phyloP scores from a whole-genome alignment of 164 flowering plant species.

The Vitis rotundifolia region DNA sequence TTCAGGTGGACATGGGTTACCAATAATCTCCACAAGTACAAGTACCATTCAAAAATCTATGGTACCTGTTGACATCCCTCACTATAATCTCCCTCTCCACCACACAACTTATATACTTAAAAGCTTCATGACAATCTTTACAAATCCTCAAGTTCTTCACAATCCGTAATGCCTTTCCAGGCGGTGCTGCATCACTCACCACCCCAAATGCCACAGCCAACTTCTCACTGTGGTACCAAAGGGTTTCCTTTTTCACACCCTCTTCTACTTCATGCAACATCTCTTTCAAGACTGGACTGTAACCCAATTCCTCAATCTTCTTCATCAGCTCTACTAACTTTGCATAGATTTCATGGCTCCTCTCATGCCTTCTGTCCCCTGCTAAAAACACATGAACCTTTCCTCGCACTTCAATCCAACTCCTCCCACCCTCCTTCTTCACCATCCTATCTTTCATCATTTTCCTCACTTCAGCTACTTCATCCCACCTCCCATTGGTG shows the following conservation, averaged over 20 bases:
- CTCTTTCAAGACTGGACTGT: slow-evolving; percentile 45
- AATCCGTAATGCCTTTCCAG: slow-evolving; percentile 65
- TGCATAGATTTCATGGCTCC: slow-evolving; percentile 42
- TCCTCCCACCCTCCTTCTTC: slow-evolving; percentile 56
- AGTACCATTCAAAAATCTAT: slow-evolving; percentile 50
- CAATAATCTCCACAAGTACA: slow-evolving; percentile 62
- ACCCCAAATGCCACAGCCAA: slow-evolving; percentile 66
- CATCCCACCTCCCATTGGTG: slow-evolving; percentile 44
- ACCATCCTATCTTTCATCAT: slow-evolving; percentile 56
- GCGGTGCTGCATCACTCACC: slow-evolving; percentile 50
- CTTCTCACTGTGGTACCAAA: slow-evolving; percentile 68
- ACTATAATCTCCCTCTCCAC: slow-evolving; percentile 64
- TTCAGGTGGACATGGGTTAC: slow-evolving; percentile 22
- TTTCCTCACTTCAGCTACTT: slow-evolving; percentile 57
- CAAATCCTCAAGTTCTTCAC: slow-evolving; percentile 72
- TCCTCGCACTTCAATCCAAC: slow-evolving; percentile 70
- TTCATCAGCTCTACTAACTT: slow-evolving; percentile 52
- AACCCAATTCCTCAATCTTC: slow-evolving; percentile 53
- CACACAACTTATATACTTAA: slow-evolving; percentile 51
- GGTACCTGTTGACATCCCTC: slow-evolving; percentile 71
- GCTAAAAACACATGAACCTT: slow-evolving; percentile 62
- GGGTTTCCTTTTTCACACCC: slow-evolving; percentile 43
- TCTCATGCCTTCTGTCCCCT: slow-evolving; percentile 47
- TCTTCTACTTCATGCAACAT: slow-evolving; percentile 46
- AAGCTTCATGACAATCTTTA: slow-evolving; percentile 68